Percentiles rank a stretch among this genome's conserved stretches.
Conservation (phyloP, 2,329 filamentous ascomycete species). For the Mycogone perniciosa region DNA sequence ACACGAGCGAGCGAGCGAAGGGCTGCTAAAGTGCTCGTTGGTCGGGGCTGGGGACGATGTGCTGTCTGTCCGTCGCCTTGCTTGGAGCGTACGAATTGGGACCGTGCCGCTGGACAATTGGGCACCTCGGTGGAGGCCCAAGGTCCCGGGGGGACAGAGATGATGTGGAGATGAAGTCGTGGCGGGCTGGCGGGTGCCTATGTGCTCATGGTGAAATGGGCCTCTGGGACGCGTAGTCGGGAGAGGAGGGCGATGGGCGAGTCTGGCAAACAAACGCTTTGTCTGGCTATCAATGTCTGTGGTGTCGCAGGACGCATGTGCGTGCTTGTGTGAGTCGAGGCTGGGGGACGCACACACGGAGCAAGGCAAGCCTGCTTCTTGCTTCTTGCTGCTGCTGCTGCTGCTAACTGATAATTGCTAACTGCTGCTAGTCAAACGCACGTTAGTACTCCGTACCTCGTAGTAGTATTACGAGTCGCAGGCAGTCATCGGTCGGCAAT, state of each 20-base stretch:
- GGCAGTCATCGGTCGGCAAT: no score
- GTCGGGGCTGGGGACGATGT: neutral
- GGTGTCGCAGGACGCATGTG: no score
- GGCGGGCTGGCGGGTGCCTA: conserved; percentile 10
- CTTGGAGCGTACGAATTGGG: neutral
- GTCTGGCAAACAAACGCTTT: no score
- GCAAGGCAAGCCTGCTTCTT: no score
- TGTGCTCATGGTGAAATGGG: conserved; percentile 12
- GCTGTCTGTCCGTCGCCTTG: neutral
- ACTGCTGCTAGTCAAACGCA: no score
- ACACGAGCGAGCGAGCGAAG: neutral
- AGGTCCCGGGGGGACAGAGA: conserved; percentile 7
- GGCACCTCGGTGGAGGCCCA: conserved; percentile 14
- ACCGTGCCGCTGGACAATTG: conserved; percentile 13
- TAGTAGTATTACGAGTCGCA: no score
- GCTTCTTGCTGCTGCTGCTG: no score
- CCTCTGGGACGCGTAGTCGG: neutral
- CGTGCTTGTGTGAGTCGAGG: no score
- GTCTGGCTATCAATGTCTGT: neutral
- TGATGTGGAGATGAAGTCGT: conserved; percentile 3
- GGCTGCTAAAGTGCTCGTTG: neutral
- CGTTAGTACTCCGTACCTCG: no score
- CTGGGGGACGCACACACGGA: no score
- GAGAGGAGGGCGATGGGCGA: no score
- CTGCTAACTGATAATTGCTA: no score